Conservation (phyloP, 768 basidiomycete species). For the Megacollybia marginata region DNA sequence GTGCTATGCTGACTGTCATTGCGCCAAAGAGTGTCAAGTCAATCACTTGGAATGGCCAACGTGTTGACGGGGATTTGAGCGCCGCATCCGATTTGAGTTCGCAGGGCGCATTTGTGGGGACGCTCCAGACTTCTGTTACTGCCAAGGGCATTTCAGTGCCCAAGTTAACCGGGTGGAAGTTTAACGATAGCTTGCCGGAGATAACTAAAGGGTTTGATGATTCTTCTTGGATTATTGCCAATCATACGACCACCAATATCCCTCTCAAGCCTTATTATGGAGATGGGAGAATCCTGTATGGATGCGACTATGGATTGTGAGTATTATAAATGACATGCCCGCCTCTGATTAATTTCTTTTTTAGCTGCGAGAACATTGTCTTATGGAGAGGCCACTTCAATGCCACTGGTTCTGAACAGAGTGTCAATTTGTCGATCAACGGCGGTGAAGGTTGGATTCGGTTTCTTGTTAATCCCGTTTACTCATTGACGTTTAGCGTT, state of each 20-base stretch:
- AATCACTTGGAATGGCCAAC: constrained; percentile 68
- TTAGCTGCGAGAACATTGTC: constrained; percentile 75
- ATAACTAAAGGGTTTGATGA: constrained; percentile 52
- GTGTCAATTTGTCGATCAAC: constrained; percentile 70
- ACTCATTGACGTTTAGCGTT: constrained; percentile 40
- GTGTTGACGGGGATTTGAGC: background rate
- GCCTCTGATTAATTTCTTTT: constrained; percentile 2
- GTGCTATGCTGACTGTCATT: constrained; percentile 53
- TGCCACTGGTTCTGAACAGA: constrained; percentile 51
- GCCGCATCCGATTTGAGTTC: background rate
- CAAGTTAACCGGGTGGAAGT: constrained; percentile 62
- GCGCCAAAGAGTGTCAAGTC: constrained; percentile 43
- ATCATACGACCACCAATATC: constrained; percentile 69
- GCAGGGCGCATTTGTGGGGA: background rate
- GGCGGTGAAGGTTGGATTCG: constrained; percentile 58
- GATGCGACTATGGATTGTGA: constrained; percentile 83
- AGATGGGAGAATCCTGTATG: constrained; percentile 73
- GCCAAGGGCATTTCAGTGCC: constrained; percentile 31
- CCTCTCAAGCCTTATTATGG: constrained; percentile 64
- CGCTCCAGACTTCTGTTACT: background rate
- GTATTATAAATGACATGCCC: constrained; percentile 14
- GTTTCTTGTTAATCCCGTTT: background rate
- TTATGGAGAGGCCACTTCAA: constrained; percentile 80
- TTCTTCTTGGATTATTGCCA: constrained; percentile 53
- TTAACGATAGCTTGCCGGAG: constrained; percentile 71